phyloP scores from a whole-genome alignment of 768 basidiomycete genomes.

The Mycena galericulata region DNA sequence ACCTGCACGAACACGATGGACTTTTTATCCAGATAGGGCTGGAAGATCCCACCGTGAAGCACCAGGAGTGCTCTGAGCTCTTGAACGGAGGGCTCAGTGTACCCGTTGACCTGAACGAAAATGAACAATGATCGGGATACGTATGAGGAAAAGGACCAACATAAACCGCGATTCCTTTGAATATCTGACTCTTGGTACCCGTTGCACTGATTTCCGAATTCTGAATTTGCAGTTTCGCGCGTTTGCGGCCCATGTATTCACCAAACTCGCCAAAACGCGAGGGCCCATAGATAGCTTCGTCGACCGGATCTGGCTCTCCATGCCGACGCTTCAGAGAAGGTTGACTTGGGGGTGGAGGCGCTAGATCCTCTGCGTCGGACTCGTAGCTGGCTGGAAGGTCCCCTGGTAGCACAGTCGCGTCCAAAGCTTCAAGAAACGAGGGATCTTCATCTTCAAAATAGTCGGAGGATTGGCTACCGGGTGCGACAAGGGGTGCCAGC shows the following conservation, averaged over 20 bases:
- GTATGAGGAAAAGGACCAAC: slow-evolving; percentile 58
- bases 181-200: slow-evolving; percentile 61
- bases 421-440: slow-evolving; percentile 62
- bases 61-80: slow-evolving; percentile 85
- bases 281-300: slow-evolving; percentile 75
- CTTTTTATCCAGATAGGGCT: slow-evolving; percentile 87
- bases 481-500: slow-evolving; percentile 31
- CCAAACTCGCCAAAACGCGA: slow-evolving; percentile 86
- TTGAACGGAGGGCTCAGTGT: slow-evolving; percentile 88
- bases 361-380: slow-evolving; percentile 42
- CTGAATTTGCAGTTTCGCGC: slow-evolving; percentile 90
- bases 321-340: slow-evolving; percentile 55
- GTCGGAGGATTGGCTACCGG: slow-evolving; percentile 60
- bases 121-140: not conserved
- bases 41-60: slow-evolving; percentile 84
- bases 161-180: slow-evolving; percentile 83
- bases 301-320: slow-evolving; percentile 40
- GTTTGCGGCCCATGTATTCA: slow-evolving; percentile 91
- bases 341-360: slow-evolving; percentile 56
- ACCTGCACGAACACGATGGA: slow-evolving; percentile 68
- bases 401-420: slow-evolving; percentile 59
- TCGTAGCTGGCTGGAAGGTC: slow-evolving; percentile 46
- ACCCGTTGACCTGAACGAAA: slow-evolving; percentile 87
- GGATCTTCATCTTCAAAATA: slow-evolving; percentile 69
- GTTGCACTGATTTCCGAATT: slow-evolving; percentile 57